Base-by-base conservation (phyloP, 805 yeast species). In the Ogataea kodamae region DNA sequence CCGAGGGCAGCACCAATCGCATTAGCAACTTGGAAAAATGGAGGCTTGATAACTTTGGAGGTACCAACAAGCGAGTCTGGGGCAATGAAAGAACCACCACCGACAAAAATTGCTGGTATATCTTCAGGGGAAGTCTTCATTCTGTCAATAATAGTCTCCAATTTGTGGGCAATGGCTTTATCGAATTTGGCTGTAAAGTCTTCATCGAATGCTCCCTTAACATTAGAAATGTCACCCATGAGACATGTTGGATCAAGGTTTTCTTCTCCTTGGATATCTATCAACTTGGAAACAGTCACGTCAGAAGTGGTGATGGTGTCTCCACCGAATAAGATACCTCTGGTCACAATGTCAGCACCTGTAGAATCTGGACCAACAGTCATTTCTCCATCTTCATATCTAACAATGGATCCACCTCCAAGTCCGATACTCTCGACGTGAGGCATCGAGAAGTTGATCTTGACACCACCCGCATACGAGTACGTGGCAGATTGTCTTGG, bases 1-100 rank as follows among this genome's bases (percentile, higher is more conserved):
- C 69, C 70, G 43, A 67, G 43, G 6, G 72, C 72, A 17, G 74
- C 72, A 28, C 72, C 74, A 34, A 69, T 65, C 5, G 74, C 75
- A 51, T 69, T 69, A 2, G 73, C 73, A 35, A 67, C 69, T 23
- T 57, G 57, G 45, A 46, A 59, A 38, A 36, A 67, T 22, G 61
- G 62, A 2, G 72, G 72, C 33, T 61, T 50, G 28, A 65, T 46
- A 3, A 69, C 65, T 23, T 55, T 49, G 1, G 68, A 61, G 5
- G 68, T 66, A 16, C 72, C 72, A 11, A 56, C 55, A 13, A 44
- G 22, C 3, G 12, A 22, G n/a, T 47, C 44, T 4, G 68, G 66
- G 10, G 61, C 61, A 33, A 69, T 63, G 37, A 70, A 61, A 2
- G 74, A 68, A 6, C 74, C 74, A 25, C 75, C 74, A 25, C 74